Evolutionary conservation across 2,329 filamentous ascomycete species (phyloP).

Genomic region (Colletotrichum sp.): DNA sequence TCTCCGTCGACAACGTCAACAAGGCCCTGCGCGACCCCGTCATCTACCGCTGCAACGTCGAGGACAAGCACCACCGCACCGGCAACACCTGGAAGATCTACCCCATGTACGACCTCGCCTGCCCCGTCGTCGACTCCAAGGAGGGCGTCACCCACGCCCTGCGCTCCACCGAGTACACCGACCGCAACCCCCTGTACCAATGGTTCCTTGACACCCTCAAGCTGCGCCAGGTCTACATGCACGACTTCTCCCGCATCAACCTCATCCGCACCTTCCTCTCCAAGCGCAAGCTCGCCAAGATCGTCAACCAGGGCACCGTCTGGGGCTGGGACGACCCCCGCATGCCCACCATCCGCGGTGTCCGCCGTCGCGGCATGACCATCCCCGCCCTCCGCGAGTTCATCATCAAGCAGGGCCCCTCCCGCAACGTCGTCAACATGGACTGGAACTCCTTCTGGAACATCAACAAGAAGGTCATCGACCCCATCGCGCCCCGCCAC

Average conservation of each 20-base stretch:
- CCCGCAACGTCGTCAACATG: constrained; percentile 82
- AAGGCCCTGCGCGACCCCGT: constrained; percentile 96
- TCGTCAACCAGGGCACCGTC: constrained; percentile 77
- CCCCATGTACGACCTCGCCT: constrained; percentile 87
- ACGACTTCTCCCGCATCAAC: constrained; percentile 86
- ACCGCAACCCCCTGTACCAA: constrained; percentile 85
- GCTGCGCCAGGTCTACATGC: constrained; percentile 80
- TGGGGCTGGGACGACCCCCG: constrained; percentile 88
- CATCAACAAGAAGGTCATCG: constrained; percentile 82
- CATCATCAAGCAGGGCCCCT: constrained; percentile 83
- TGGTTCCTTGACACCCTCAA: constrained; percentile 81
- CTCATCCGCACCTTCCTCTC: constrained; percentile 83
- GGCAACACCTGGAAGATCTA: constrained; percentile 84
- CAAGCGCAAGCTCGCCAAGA: constrained; percentile 85
- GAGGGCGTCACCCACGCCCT: constrained; percentile 86
- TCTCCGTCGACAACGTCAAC: constrained; percentile 90
- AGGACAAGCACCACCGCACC: constrained; percentile 74
- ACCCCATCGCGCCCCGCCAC: constrained; percentile 76
- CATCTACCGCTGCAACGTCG: constrained; percentile 90
- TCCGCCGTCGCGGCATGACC: constrained; percentile 79
- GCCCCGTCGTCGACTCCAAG: constrained; percentile 79
- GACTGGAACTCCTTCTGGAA: constrained; percentile 81
- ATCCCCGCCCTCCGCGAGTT: constrained; percentile 81
- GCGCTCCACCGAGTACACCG: constrained; percentile 85
- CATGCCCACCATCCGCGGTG: constrained; percentile 84